A percentile compares a stretch with the other conserved stretches of the same genome.
Evolutionary conservation across 1,284 basidiomycete species (phyloP).

Genomic region (Fomes fomentarius): DNA sequence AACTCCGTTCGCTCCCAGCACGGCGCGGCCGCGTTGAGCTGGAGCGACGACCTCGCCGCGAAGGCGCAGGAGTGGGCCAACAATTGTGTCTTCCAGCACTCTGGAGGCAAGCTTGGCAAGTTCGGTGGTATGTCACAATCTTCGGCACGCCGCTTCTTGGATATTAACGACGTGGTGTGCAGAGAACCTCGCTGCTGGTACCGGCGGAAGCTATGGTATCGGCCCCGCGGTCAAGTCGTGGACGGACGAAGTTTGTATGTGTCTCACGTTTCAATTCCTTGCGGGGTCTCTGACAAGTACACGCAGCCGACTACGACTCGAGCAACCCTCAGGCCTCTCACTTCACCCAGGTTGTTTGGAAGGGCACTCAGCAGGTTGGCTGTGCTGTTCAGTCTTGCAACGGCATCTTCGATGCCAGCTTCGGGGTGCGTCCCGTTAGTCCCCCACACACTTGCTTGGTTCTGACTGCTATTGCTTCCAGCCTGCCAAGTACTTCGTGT

Average conservation of each 20-base stretch:
- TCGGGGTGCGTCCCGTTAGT: constrained; percentile 47
- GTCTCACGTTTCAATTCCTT: background rate
- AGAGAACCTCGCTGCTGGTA: constrained; percentile 75
- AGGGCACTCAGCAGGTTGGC: constrained; percentile 61
- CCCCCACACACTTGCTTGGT: background rate
- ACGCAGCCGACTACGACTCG: constrained; percentile 56
- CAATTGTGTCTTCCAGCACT: constrained; percentile 64
- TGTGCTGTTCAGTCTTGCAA: constrained; percentile 58
- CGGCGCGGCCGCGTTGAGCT: constrained; percentile 59
- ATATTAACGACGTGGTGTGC: constrained; percentile 3
- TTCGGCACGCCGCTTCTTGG: no score
- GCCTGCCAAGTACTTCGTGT: constrained; percentile 63
- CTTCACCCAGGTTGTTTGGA: constrained; percentile 77
- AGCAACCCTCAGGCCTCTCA: constrained; percentile 61
- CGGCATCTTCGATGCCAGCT: constrained; percentile 54
- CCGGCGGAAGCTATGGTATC: constrained; percentile 53
- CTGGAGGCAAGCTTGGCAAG: constrained; percentile 60
- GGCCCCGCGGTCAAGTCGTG: constrained; percentile 54
- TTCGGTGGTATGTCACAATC: constrained; percentile 52
- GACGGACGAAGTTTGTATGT: constrained; percentile 56
- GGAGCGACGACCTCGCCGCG: constrained; percentile 56
- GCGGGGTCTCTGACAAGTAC: background rate
- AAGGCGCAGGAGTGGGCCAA: constrained; percentile 70
- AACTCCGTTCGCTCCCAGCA: constrained; percentile 62
- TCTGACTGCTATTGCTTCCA: background rate